Base-by-base conservation (phyloP, 805 yeast species). In the Cyberlindnera americana region DNA sequence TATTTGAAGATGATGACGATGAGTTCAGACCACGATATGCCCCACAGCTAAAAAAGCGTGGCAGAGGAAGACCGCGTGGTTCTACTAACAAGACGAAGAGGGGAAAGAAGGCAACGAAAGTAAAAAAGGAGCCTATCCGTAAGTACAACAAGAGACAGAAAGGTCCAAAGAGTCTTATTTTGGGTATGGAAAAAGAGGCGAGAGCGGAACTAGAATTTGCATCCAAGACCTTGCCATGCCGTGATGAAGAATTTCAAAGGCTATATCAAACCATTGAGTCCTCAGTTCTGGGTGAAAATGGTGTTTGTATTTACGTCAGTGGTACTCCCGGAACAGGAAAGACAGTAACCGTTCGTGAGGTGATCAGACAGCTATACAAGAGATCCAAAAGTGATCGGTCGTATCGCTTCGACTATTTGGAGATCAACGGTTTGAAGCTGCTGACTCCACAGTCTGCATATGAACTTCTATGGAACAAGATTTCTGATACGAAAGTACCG, bases 271-370 rank as follows among this genome's bases (percentile, higher is more conserved):
- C 78, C 29, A 59, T 93, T 4, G 89, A 88, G 50, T 70, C 78
- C 32, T 84, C 95, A 0, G 75, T 91, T 24, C 70, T 70, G 33
- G 73, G 81, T 13, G 75, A 76, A 29, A 73, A 83, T 1, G 97
- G 98, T 0, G 75, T 90, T 7, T 87, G 96, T 49, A 62, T 93
- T 6, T 93, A 90, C 57, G 79, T 93, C 10, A 87, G 96, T 61
- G 99, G 99, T 4, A 88, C 96, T 0, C 99, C 99, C 0, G 99
- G 99, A 8, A 91, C 95, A 2, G 99, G 99, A 11, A 93, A 93
- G 57, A 91, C 99, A 0, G 93, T 95, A 4, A 91, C 98, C 0
- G 80, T 91, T 3, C 66, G 95, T 39, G 95, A 89, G 54, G 97
- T 85, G 0, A 73, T 93, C 19, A 72, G 77, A 24, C 88, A 83